These are phyloP conservation scores for Phytophthora agathidicida DNA, from an alignment of 352 stramenopile species.

Conservation along the genomic window DNA sequence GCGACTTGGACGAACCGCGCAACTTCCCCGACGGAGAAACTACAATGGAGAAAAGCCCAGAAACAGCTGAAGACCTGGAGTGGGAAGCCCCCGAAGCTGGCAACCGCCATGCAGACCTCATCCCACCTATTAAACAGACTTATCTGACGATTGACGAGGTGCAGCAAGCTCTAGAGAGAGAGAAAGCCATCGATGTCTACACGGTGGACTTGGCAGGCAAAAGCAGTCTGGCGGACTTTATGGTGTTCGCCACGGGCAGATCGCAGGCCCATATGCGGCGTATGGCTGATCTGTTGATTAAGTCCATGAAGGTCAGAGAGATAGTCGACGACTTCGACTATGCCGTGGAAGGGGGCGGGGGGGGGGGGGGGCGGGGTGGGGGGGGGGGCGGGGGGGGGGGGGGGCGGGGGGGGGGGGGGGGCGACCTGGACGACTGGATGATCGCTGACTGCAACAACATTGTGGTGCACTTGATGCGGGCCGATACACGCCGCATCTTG, in stretches of 20 bases:
- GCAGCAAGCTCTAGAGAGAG: conserved; percentile 58
- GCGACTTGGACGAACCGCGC: conserved; percentile 71
- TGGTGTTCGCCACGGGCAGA: conserved; percentile 89
- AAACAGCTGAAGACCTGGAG: conserved; percentile 34
- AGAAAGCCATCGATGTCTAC: conserved; percentile 84
- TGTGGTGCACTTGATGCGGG: conserved; percentile 89
- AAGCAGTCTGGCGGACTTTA: conserved; percentile 85
- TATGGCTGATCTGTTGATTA: conserved; percentile 89
- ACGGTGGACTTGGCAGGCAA: conserved; percentile 77
- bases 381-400: too few species aligned
- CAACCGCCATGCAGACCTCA: conserved; percentile 80
- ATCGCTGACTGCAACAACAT: conserved; percentile 92
- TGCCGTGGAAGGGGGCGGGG: conserved; percentile 82
- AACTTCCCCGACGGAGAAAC: conserved; percentile 66
- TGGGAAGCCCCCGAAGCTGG: conserved; percentile 72
- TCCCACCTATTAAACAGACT: conserved; percentile 61
- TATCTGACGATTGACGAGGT: conserved; percentile 84
- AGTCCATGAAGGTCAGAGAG: conserved; percentile 76
- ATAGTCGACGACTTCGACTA: conserved; percentile 83
- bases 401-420: too few species aligned
- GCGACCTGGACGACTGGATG: conserved; percentile 93
- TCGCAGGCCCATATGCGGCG: conserved; percentile 88
- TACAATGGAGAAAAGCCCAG: not conserved
- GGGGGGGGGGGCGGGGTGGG: too few species aligned
- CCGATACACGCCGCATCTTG: conserved; percentile 76